Conservation (phyloP, 169 alveolate genomes). For the Theileria orientalis region DNA sequence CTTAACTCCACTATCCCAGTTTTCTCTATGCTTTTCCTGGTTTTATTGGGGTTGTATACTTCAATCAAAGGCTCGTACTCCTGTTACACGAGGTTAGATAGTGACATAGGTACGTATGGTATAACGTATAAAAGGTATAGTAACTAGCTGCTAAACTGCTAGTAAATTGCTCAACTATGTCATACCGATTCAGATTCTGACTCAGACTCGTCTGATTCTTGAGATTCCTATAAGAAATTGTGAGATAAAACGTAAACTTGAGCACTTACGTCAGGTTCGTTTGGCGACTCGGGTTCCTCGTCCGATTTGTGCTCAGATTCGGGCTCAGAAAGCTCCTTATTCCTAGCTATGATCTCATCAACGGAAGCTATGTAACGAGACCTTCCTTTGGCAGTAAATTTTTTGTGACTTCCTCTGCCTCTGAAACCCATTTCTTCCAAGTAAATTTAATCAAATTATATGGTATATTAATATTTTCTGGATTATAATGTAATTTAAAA, state of each 20-base stretch:
- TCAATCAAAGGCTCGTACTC: conserved; percentile 36
- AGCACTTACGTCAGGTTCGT: not conserved
- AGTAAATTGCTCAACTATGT: no score
- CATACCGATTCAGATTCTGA: not conserved
- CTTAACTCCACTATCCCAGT: conserved; percentile 64
- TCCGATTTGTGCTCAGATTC: conserved; percentile 34
- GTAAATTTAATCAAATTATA: not conserved
- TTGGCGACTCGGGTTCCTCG: conserved; percentile 10
- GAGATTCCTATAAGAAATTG: not conserved
- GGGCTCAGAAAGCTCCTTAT: conserved; percentile 27
- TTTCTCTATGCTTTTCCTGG: conserved; percentile 34
- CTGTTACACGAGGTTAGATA: not conserved
- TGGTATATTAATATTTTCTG: not conserved
- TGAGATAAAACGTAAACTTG: not conserved
- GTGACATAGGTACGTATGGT: not conserved
- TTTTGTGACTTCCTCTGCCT: conserved; percentile 60
- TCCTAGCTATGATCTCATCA: conserved; percentile 64
- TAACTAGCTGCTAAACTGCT: no score
- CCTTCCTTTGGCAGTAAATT: conserved; percentile 62
- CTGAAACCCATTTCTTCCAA: conserved; percentile 34
- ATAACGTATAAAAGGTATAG: not conserved
- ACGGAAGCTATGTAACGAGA: conserved; percentile 60
- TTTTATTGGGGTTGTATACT: conserved; percentile 56
- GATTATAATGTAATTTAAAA: not conserved
- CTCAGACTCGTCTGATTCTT: not conserved